Percentiles rank a stretch among this genome's conserved stretches.
phyloP scores from a whole-genome alignment of 2,329 filamentous ascomycete species.

The Fusarium verticillioides region DNA sequence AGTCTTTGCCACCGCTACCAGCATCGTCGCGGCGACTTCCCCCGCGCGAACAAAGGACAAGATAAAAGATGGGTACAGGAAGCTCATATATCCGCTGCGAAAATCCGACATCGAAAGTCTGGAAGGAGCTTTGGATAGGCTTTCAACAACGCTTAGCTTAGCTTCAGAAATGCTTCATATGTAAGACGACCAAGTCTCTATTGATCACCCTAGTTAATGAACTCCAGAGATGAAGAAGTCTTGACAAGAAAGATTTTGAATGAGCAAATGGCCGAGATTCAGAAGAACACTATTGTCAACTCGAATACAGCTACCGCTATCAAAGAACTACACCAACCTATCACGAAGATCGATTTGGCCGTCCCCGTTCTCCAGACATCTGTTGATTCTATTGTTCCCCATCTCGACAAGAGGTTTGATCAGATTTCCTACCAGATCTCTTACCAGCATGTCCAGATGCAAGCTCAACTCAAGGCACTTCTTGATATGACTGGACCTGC shows the following conservation, averaged over 20 bases:
- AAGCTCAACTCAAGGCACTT: not conserved
- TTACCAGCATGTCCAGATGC: not conserved
- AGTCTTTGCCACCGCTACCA: not conserved
- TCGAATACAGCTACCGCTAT: not conserved
- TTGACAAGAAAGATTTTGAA: not conserved
- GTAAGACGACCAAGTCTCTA: accelerated
- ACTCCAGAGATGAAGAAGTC: accelerated
- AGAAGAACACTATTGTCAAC: not conserved
- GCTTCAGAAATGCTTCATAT: not conserved
- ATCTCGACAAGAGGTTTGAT: not conserved
- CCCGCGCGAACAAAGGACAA: not conserved
- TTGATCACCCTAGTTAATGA: accelerated
- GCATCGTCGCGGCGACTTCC: accelerated
- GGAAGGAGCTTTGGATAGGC: accelerated
- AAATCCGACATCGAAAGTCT: not conserved
- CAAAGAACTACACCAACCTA: accelerated
- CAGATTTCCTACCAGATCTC: not conserved
- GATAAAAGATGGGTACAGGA: not conserved
- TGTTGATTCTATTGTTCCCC: not conserved
- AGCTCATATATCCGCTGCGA: not conserved
- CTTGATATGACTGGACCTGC: accelerated
- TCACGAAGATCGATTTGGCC: not conserved
- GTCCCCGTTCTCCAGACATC: not conserved
- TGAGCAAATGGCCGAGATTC: not conserved
- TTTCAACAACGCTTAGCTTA: not conserved